Evolutionary conservation across 1,139 yeast species (phyloP).

Genomic region (Saccharomycopsis crataegensis): DNA sequence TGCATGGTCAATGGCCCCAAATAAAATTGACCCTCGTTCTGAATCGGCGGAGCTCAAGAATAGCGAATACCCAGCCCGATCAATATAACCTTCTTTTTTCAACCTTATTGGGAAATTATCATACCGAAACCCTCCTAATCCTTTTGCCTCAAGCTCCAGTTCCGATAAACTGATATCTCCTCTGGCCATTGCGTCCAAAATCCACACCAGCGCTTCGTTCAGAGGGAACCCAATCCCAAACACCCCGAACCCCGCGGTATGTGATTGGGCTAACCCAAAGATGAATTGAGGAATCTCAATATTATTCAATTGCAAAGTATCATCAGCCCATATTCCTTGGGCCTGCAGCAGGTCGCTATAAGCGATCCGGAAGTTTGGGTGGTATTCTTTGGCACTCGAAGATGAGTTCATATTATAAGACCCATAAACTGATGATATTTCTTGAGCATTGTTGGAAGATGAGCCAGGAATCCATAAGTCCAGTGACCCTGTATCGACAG

Average conservation of each 20-base stretch:
- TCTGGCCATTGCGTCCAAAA: constrained; percentile 7
- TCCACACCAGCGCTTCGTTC: background rate
- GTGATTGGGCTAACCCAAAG: constrained; percentile 50
- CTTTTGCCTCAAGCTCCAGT: background rate
- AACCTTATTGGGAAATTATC: constrained; percentile 9
- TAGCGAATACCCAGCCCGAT: constrained; percentile 44
- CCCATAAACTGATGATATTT: background rate
- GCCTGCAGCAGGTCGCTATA: constrained; percentile 27
- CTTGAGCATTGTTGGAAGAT: background rate
- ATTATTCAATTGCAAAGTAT: constrained; percentile 19
- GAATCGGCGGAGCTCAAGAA: constrained; percentile 40
- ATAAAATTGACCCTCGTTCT: constrained; percentile 40
- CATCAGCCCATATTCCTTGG: constrained; percentile 26
- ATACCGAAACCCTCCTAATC: constrained; percentile 6
- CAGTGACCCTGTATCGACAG: constrained; percentile 62
- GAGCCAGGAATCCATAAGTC: constrained; percentile 52
- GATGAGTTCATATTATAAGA: constrained; percentile 29
- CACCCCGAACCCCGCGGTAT: constrained; percentile 49
- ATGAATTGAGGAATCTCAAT: constrained; percentile 34
- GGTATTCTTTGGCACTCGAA: constrained; percentile 20
- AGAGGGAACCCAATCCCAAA: constrained; percentile 50
- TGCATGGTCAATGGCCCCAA: constrained; percentile 50
- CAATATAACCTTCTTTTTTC: constrained; percentile 23
- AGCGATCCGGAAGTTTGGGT: constrained; percentile 28
- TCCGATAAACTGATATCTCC: background rate